Conservation (phyloP, 148 eudicot species). For the Polygonum maritimum region DNA sequence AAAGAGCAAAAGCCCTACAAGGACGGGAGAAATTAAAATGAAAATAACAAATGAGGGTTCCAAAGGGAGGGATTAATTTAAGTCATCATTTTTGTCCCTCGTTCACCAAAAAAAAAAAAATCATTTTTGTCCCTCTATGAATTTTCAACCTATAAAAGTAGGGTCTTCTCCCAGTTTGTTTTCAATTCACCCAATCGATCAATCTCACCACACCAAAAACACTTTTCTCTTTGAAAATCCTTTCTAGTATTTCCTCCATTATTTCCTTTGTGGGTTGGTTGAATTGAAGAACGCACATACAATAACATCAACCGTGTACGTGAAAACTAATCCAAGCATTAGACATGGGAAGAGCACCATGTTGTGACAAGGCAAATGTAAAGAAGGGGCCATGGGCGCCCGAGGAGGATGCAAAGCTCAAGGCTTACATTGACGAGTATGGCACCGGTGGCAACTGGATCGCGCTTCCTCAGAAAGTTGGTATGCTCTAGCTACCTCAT, state of each 20-base stretch:
- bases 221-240: background rate
- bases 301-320: too few species aligned
- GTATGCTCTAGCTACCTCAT: background rate
- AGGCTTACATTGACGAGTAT: conserved; percentile 1
- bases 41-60: background rate
- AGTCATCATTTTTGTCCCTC: background rate
- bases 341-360: conserved; percentile 7
- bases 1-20: background rate
- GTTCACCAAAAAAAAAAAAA: too few species aligned
- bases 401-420: conserved; percentile 8
- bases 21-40: background rate
- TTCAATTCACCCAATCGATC: background rate
- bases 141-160: conserved; percentile 7
- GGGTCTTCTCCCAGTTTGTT: background rate
- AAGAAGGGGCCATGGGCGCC: conserved; percentile 11
- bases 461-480: conserved; percentile 14
- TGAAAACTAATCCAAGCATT: background rate
- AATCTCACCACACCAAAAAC: background rate
- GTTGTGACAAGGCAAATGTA: conserved; percentile 11
- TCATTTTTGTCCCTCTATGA: background rate
- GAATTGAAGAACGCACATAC: too few species aligned
- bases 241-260: background rate
- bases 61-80: background rate
- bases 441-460: conserved; percentile 10
- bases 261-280: background rate